Percentiles rank a stretch among this genome's conserved stretches.
Conservation (phyloP, 1,139 yeast genomes). For the Debaryomyces sp. region DNA sequence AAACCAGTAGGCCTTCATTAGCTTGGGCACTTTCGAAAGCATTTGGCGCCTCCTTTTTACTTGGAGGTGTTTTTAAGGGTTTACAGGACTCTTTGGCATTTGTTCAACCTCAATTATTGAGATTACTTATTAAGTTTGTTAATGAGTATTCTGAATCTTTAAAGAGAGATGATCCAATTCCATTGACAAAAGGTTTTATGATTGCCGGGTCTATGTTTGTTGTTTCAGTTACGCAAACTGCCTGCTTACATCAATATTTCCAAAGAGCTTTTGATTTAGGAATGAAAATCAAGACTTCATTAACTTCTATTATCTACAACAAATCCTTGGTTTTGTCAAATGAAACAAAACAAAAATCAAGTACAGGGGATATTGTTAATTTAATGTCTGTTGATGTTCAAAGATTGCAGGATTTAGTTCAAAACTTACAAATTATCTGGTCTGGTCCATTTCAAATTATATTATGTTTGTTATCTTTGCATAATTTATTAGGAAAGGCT, state of each 20-base stretch:
- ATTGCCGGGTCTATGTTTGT: conserved; percentile 83
- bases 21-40: conserved; percentile 62
- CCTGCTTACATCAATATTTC: conserved; percentile 88
- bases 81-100: conserved; percentile 82
- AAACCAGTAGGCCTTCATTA: conserved; percentile 59
- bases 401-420: conserved; percentile 86
- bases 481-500: conserved; percentile 77
- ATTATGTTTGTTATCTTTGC: conserved; percentile 75
- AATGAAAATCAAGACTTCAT: conserved; percentile 81
- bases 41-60: conserved; percentile 68
- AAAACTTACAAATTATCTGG: conserved; percentile 87
- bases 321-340: conserved; percentile 81
- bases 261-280: conserved; percentile 88
- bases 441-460: conserved; percentile 94
- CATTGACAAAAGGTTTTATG: conserved; percentile 80
- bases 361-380: conserved; percentile 97
- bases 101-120: conserved; percentile 84
- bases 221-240: conserved; percentile 82
- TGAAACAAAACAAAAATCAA: conserved; percentile 76
- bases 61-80: conserved; percentile 80
- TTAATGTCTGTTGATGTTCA: conserved; percentile 97
- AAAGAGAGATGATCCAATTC: conserved; percentile 43
- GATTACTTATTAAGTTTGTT: conserved; percentile 77
- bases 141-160: conserved; percentile 63
- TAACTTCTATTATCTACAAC: conserved; percentile 77